phyloP scores from a whole-genome alignment of 495 filamentous ascomycete species.

The Articulospora tetracladia region DNA sequence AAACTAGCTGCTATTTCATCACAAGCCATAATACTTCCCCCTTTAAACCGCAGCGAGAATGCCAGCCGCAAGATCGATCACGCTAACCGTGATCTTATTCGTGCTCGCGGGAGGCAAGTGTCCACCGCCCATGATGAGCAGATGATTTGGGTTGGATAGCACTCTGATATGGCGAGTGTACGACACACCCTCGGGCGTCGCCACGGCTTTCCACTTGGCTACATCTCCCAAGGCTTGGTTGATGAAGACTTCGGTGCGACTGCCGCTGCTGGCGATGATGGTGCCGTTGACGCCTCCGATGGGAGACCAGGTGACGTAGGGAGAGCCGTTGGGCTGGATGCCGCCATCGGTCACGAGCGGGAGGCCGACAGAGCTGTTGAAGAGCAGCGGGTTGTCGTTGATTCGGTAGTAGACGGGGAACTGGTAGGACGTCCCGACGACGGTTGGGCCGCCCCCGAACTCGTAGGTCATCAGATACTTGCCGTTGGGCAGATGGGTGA shows the following conservation, averaged over 20 bases:
- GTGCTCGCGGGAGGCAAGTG: conserved; percentile 35
- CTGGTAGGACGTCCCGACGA: conserved; percentile 8
- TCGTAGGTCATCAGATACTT: conserved; percentile 63
- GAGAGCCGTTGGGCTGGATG: conserved; percentile 46
- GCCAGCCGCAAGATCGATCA: conserved; percentile 25
- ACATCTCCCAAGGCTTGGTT: conserved; percentile 52
- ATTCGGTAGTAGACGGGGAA: conserved; percentile 54
- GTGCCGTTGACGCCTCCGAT: conserved; percentile 54
- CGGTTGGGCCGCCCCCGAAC: conserved; percentile 49
- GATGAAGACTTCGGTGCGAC: conserved; percentile 48
- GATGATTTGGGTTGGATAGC: conserved; percentile 30
- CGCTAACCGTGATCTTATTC: conserved; percentile 38
- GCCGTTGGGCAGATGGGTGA: conserved; percentile 52
- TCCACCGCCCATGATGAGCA: conserved; percentile 42
- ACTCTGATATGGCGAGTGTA: conserved; percentile 51
- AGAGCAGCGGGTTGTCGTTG: conserved; percentile 46
- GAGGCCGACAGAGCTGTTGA: conserved; percentile 38
- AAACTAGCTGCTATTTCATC: no score
- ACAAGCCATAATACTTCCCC: background rate
- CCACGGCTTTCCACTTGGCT: conserved; percentile 49
- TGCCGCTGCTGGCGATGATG: conserved; percentile 52
- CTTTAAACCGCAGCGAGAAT: background rate
- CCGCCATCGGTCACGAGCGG: conserved; percentile 43
- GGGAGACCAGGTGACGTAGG: conserved; percentile 51
- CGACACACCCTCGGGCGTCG: conserved; percentile 39